Percentiles rank a stretch among this genome's conserved stretches.
phyloP scores from a whole-genome alignment of 495 filamentous ascomycete genomes.

The Parathielavia appendiculata region DNA sequence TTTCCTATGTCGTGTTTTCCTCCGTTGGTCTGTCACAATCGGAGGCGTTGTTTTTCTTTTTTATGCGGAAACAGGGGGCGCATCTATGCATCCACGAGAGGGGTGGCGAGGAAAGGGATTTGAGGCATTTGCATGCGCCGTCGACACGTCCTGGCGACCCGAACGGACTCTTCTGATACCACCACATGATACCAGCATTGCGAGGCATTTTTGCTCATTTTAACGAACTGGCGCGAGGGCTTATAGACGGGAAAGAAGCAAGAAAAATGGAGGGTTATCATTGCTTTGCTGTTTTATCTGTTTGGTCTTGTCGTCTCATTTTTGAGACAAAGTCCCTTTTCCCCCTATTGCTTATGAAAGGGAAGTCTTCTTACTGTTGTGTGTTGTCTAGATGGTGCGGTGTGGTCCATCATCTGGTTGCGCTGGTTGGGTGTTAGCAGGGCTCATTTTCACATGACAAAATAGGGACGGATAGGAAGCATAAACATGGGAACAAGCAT shows the following conservation, averaged over 20 bases:
- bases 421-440: not conserved
- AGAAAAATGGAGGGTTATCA: conserved; percentile 14
- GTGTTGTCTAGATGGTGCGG: not conserved
- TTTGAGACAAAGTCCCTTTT: not conserved
- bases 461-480: conserved; percentile 9
- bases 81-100: not conserved
- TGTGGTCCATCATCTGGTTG: not conserved
- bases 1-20: not conserved
- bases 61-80: not conserved
- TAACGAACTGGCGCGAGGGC: conserved; percentile 18
- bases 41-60: conserved; percentile 7
- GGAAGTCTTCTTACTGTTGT: no score
- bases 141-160: conserved; percentile 15
- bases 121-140: conserved; percentile 11
- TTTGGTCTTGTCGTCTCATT: not conserved
- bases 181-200: conserved; percentile 22
- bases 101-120: not conserved
- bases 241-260: conserved; percentile 22
- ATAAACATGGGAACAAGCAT: conserved; percentile 7
- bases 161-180: conserved; percentile 13
- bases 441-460: not conserved
- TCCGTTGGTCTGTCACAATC: conserved; percentile 5
- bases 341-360: no score
- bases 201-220: conserved; percentile 7
- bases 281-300: not conserved